phyloP scores from a whole-genome alignment of 306 rosid species.

The Lathyrus tuberosus region DNA sequence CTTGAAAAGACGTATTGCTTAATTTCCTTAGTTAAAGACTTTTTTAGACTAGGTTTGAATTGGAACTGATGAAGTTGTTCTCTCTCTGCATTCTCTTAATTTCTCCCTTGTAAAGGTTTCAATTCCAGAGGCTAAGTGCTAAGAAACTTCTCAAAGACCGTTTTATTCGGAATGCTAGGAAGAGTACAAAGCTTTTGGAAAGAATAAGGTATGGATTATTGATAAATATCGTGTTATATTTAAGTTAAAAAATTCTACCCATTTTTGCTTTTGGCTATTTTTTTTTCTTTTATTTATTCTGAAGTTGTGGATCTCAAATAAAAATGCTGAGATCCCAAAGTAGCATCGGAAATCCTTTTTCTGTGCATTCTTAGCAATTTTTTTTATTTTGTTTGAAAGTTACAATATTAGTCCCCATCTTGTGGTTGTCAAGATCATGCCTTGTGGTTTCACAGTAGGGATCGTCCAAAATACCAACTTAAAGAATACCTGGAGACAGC shows the following conservation, averaged over 20 bases:
- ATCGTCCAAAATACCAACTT: no score
- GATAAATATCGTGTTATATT: no score
- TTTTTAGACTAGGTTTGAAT: slow-evolving; percentile 29
- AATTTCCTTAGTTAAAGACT: slow-evolving; percentile 8
- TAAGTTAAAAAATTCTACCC: no score
- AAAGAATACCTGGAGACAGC: no score
- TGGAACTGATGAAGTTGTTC: slow-evolving; percentile 33
- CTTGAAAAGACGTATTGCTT: slow-evolving; percentile 7
- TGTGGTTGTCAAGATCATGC: no score
- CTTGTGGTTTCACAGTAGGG: no score
- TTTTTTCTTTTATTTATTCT: no score
- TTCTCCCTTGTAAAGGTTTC: slow-evolving; percentile 36
- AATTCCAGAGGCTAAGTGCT: slow-evolving; percentile 90
- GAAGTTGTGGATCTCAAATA: no score
- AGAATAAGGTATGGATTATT: slow-evolving; percentile 76
- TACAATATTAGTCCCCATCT: no score
- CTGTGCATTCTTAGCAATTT: slow-evolving; percentile 27
- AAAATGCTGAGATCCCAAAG: slow-evolving; percentile 8
- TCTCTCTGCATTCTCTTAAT: slow-evolving; percentile 32
- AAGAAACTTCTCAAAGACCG: slow-evolving; percentile 94
- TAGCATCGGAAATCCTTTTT: slow-evolving; percentile 22
- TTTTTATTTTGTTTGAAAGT: slow-evolving; percentile 35
- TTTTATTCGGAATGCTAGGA: slow-evolving; percentile 85
- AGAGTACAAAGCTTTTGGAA: slow-evolving; percentile 83
- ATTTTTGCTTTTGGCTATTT: no score